A percentile compares a stretch with the other conserved stretches of the same genome.
phyloP scores from a whole-genome alignment of 345 rosid species.

The Trapa incisa region DNA sequence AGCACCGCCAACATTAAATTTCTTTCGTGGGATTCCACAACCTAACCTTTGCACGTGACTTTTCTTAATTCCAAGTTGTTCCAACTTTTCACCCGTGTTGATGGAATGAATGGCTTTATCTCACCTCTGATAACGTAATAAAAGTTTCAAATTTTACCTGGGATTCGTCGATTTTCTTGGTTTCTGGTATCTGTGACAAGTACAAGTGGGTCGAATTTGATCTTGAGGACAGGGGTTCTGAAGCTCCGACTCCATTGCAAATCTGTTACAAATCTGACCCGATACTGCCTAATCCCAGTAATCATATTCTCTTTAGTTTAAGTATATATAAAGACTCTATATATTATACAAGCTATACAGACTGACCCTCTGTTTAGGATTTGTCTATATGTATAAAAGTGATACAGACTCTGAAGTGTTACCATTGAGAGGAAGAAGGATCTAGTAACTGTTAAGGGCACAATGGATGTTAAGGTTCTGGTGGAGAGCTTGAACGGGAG shows the following conservation, averaged over 20 bases:
- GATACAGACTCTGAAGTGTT: background rate
- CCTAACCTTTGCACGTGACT: background rate
- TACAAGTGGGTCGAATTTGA: no score
- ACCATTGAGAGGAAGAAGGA: conserved; percentile 27
- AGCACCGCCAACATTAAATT: background rate
- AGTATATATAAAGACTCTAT: no score
- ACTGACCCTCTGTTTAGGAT: no score
- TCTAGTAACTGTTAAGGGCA: conserved; percentile 27
- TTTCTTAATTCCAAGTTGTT: background rate
- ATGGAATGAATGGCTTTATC: no score
- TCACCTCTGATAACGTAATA: no score
- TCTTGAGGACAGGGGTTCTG: conserved; percentile 22
- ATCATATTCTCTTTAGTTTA: background rate
- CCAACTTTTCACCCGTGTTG: background rate
- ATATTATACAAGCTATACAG: no score
- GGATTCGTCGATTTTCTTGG: background rate
- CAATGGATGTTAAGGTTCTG: conserved; percentile 32
- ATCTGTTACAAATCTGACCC: conserved; percentile 22
- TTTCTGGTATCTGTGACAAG: no score
- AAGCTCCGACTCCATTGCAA: conserved; percentile 31
- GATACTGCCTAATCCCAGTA: background rate
- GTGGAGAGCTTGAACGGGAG: conserved; percentile 17
- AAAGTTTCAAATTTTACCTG: no score
- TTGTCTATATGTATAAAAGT: background rate
- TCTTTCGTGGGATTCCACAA: background rate